Percentiles rank a stretch among this genome's conserved stretches.
Evolutionary conservation across 805 yeast genomes (phyloP).

Genomic region (Grigorovia yakushimaensis): DNA sequence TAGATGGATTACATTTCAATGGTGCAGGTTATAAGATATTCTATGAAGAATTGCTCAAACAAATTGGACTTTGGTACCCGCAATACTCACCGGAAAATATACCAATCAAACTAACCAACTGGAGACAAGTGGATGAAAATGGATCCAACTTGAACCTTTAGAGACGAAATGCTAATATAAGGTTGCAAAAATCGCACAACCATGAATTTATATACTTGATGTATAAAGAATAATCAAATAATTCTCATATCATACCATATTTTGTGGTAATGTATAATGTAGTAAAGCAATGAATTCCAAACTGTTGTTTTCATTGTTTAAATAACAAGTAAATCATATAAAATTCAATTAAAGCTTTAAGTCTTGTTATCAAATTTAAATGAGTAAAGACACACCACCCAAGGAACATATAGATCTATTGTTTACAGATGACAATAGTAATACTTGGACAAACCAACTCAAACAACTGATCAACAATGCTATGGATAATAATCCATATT

Average conservation of each 20-base stretch:
- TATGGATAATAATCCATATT: constrained; percentile 74
- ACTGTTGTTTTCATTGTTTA: too few relatives aligned
- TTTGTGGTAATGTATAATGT: too few relatives aligned
- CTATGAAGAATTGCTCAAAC: constrained; percentile 34
- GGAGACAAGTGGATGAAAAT: constrained; percentile 29
- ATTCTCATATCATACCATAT: too few relatives aligned
- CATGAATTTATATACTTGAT: too few relatives aligned
- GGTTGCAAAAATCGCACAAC: too few relatives aligned
- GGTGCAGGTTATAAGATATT: constrained; percentile 43
- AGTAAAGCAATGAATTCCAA: too few relatives aligned
- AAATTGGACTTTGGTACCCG: constrained; percentile 38
- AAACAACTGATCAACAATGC: constrained; percentile 38
- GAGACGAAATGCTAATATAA: too few relatives aligned
- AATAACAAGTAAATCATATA: too few relatives aligned
- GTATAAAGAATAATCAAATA: too few relatives aligned
- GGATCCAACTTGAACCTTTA: constrained; percentile 14
- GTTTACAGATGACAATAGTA: not conserved
- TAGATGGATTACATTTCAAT: constrained; percentile 54
- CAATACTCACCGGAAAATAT: constrained; percentile 37
- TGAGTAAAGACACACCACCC: not conserved
- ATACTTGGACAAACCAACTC: not conserved
- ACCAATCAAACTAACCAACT: constrained; percentile 30
- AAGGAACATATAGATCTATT: not conserved
- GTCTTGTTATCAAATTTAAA: too few relatives aligned
- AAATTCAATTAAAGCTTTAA: too few relatives aligned